Conservation (phyloP, 202 grass and related monocot species). For the Dendrocalamus latiflorus region DNA sequence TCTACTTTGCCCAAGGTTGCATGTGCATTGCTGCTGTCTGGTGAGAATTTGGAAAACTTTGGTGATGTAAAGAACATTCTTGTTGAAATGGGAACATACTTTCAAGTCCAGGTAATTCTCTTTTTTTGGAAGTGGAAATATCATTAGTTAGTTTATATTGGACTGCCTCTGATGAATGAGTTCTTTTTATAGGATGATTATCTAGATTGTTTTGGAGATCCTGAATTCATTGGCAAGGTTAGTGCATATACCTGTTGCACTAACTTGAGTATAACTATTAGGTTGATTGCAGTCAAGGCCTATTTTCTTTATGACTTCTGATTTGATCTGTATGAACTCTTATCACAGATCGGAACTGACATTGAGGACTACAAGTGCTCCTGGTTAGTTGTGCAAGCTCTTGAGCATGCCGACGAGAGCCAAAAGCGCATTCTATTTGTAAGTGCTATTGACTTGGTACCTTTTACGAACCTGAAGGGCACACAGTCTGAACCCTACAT, state of each 20-base stretch:
- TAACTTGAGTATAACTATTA: neutral
- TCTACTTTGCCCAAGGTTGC: constrained; percentile 55
- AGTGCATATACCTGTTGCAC: neutral
- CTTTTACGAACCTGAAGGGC: constrained; percentile 3
- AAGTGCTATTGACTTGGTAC: constrained; percentile 26
- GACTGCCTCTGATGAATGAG: neutral
- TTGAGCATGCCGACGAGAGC: constrained; percentile 50
- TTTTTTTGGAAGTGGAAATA: neutral
- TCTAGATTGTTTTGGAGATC: constrained; percentile 94
- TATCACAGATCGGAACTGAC: constrained; percentile 83
- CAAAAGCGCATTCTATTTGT: constrained; percentile 68
- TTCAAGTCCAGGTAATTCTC: constrained; percentile 81
- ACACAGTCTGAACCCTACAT: neutral
- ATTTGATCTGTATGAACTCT: constrained; percentile 7
- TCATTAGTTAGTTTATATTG: neutral
- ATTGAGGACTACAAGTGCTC: constrained; percentile 98
- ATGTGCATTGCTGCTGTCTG: constrained; percentile 77
- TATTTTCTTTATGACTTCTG: constrained; percentile 14
- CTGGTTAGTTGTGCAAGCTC: constrained; percentile 92
- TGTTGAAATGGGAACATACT: constrained; percentile 95
- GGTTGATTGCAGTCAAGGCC: neutral
- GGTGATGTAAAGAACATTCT: constrained; percentile 82
- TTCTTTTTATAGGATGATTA: constrained; percentile 76
- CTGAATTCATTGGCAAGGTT: constrained; percentile 92
- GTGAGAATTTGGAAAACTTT: constrained; percentile 82